These are phyloP conservation scores for Tylopilus sp. DNA, from an alignment of 768 basidiomycete species.

Conservation along the genomic window DNA sequence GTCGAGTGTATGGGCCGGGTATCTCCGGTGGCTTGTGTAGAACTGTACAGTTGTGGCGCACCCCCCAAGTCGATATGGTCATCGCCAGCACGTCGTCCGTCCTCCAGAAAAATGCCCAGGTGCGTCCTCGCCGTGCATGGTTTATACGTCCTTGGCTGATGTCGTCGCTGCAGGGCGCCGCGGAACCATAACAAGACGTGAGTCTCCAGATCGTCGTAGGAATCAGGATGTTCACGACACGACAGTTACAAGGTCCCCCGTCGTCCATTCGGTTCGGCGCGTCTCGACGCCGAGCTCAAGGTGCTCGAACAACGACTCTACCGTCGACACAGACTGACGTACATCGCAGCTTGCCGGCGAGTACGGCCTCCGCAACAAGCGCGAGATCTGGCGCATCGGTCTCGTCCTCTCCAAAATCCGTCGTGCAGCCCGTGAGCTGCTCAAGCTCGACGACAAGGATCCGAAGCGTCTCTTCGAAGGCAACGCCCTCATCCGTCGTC, in stretches of 20 bases:
- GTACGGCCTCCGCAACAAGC: slow-evolving; percentile 99
- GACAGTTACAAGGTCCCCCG: slow-evolving; percentile 97
- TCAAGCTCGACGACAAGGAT: slow-evolving; percentile 99
- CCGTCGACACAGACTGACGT: slow-evolving; percentile 1
- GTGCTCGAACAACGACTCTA: too few species aligned
- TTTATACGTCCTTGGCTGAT: slow-evolving; percentile 26
- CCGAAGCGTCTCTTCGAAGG: slow-evolving; percentile 99
- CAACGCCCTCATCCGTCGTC: slow-evolving; percentile 92
- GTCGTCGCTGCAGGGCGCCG: slow-evolving; percentile 60
- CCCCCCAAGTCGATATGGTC: slow-evolving; percentile 33
- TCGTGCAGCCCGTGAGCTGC: slow-evolving; percentile 99
- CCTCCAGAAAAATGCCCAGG: slow-evolving; percentile 84
- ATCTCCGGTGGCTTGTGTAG: slow-evolving; percentile 60
- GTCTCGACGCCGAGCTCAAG: slow-evolving; percentile 99
- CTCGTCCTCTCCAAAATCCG: slow-evolving; percentile 99
- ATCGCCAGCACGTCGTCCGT: slow-evolving; percentile 28
- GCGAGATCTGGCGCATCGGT: slow-evolving; percentile 99
- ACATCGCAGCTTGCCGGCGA: slow-evolving; percentile 88
- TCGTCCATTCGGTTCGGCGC: slow-evolving; percentile 94
- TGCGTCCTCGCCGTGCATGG: slow-evolving; percentile 38
- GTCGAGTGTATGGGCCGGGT: slow-evolving; percentile 38
- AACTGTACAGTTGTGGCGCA: slow-evolving; percentile 65
- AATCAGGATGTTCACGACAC: slow-evolving; percentile 56
- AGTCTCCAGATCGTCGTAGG: slow-evolving; percentile 78
- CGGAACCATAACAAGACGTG: slow-evolving; percentile 94